Base-by-base conservation (phyloP, 2,329 filamentous ascomycete genomes). In the Arthroderma sp. region DNA sequence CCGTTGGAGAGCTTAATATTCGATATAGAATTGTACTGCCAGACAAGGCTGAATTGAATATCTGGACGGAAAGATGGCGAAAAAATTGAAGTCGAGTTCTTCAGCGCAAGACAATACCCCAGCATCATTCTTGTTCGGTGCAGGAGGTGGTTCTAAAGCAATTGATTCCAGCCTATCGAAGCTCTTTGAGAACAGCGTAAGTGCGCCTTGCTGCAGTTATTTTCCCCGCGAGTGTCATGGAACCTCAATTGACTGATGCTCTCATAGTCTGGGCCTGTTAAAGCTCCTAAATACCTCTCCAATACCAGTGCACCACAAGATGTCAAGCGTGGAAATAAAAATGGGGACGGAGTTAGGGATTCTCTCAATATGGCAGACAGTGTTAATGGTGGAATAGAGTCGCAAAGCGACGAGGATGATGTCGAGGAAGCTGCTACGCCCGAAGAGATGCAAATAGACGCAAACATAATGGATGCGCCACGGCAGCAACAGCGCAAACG, bases 141-240 rank as follows among this genome's bases (percentile, higher is more conserved):
- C n/a, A n/a, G n/a, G n/a, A n/a, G n/a, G n/a, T n/a, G n/a, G 15
- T 22, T 22, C 80, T 44, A 75, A 75, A 61, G 70, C 72, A 48
- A 69, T 86, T 48, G 82, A 87, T 68, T 80, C 82, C 60, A 67
- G 72, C 45, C 69, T 87, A 52, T 72, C 80, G 56, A 78, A 80
- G 49, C 71, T 87, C 34, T 87, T 87, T 65, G 73, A 80, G 46
- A 69, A 73, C 46, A 86, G 83, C 69, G 82, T 85, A 73, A 67
- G 80, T 73, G 8, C 10, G 6, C 27, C 5, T 32, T 22, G 10
- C 11, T 34, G 2, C 9, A 22, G 22, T 15, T 36, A 36, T 38
- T 32, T 22, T 42, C 10, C 33, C 33, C 29, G 34, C 4, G 15
- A 2, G 37, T 15, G 11, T 15, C 11, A 43, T 37, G 9, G 4